A percentile compares a stretch with the other conserved stretches of the same genome.
Evolutionary conservation across 2,329 filamentous ascomycete genomes (phyloP).

Genomic region (Aspergillus floridensis): DNA sequence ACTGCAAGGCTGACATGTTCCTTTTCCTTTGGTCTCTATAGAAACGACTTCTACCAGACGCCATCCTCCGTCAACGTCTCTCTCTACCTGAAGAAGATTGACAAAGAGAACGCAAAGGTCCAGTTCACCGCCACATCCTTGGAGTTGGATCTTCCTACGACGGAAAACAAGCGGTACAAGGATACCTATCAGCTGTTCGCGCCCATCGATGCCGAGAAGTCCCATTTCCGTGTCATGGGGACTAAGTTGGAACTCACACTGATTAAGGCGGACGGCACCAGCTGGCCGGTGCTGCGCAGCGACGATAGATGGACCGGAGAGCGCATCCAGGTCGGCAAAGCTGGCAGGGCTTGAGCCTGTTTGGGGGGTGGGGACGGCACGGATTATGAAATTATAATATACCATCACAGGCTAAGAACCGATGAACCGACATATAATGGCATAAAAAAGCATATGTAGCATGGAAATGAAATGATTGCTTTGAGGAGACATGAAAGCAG

Average conservation of each 20-base stretch:
- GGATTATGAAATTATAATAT: background rate
- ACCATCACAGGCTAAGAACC: background rate
- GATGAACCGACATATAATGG: background rate
- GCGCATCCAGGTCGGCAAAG: constrained; percentile 85
- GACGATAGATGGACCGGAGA: constrained; percentile 72
- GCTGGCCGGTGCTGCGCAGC: constrained; percentile 81
- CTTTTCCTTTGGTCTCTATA: constrained; percentile 30
- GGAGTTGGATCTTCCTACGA: constrained; percentile 78
- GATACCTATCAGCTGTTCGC: constrained; percentile 73
- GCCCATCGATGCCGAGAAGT: constrained; percentile 70
- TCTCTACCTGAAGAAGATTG: constrained; percentile 95
- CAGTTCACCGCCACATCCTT: constrained; percentile 64
- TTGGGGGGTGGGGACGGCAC: background rate
- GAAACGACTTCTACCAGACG: constrained; percentile 94
- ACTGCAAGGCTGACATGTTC: background rate
- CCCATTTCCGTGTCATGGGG: constrained; percentile 75
- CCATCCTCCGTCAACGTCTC: constrained; percentile 79
- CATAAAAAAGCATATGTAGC: background rate
- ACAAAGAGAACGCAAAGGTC: constrained; percentile 73
- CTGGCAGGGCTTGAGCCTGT: constrained; percentile 56
- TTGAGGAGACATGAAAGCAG: too few relatives aligned
- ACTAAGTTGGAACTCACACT: constrained; percentile 85
- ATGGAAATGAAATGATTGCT: too few relatives aligned
- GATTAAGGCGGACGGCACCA: constrained; percentile 68
- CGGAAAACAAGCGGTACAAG: constrained; percentile 79